phyloP scores from a whole-genome alignment of 2,329 filamentous ascomycete species.

The Pseudocercospora eumusae region DNA sequence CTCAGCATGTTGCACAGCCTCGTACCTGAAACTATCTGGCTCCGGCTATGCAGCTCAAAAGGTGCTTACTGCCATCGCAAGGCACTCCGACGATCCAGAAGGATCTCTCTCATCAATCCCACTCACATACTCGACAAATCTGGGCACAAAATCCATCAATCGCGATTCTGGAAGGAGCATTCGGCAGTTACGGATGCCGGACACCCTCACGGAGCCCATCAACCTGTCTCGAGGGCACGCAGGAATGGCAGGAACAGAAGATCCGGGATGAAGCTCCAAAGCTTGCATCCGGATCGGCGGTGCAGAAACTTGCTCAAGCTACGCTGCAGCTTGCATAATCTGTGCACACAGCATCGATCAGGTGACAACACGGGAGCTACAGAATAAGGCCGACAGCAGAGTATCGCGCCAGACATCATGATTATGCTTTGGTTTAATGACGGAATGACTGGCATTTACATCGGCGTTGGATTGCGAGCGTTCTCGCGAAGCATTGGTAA shows the following conservation, averaged over 20 bases:
- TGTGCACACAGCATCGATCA: constrained; percentile 10
- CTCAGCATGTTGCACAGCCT: background rate
- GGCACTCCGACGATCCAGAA: background rate
- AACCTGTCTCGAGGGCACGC: background rate
- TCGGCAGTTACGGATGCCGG: constrained; percentile 1
- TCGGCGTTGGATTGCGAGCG: background rate
- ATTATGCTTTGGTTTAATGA: background rate
- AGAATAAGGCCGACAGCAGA: background rate
- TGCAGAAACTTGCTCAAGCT: constrained; percentile 8
- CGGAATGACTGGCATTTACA: background rate
- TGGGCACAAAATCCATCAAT: background rate
- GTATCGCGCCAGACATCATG: background rate
- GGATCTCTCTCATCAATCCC: background rate
- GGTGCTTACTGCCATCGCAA: background rate
- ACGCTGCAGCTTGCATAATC: constrained; percentile 10
- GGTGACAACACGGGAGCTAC: background rate
- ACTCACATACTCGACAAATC: background rate
- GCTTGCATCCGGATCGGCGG: constrained; percentile 5
- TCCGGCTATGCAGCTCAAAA: background rate
- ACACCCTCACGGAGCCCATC: background rate
- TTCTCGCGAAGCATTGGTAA: constrained; percentile 2
- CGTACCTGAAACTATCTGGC: background rate
- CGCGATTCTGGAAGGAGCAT: background rate
- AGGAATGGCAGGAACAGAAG: constrained; percentile 3
- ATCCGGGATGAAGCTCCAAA: constrained; percentile 7